Conservation (phyloP, 2,329 filamentous ascomycete genomes). For the Pseudogymnoascus sp. region DNA sequence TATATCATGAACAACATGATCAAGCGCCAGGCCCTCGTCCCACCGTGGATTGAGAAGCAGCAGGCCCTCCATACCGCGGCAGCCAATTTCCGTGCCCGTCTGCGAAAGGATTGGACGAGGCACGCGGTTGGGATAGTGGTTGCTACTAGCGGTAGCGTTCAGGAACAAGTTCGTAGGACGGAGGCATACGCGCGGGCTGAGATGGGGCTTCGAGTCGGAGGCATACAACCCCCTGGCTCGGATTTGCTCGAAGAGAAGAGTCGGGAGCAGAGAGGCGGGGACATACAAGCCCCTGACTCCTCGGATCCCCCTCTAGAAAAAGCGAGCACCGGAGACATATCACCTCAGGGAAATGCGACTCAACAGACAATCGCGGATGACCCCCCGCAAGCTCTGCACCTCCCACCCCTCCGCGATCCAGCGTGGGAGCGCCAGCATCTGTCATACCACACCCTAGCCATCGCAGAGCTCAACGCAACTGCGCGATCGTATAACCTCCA, state of each 20-base stretch:
- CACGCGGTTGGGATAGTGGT: constrained; percentile 76
- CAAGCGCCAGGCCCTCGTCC: constrained; percentile 88
- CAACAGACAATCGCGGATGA: no score
- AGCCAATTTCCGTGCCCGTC: constrained; percentile 62
- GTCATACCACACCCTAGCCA: constrained; percentile 68
- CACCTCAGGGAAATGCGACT: no score
- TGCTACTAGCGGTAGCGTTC: constrained; percentile 66
- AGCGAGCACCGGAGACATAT: neutral
- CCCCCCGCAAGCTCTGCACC: constrained; percentile 19
- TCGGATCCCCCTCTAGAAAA: neutral
- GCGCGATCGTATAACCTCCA: constrained; percentile 90
- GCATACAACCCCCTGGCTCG: no score
- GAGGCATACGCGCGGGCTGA: constrained; percentile 73
- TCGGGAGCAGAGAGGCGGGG: constrained; percentile 42
- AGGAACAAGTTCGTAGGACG: constrained; percentile 66
- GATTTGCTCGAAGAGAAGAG: no score
- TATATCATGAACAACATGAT: constrained; percentile 99
- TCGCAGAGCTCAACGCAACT: constrained; percentile 71
- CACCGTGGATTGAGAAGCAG: constrained; percentile 98
- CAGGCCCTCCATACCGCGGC: constrained; percentile 73
- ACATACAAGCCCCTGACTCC: constrained; percentile 27
- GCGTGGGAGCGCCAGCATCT: constrained; percentile 68
- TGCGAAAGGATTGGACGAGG: constrained; percentile 77
- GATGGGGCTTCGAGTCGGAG: constrained; percentile 26
- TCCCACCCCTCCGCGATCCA: constrained; percentile 69